Evolutionary conservation across 768 basidiomycete genomes (phyloP), one percentile per base, ranked within the genome.

Genomic region (Termitomyces sp.): DNA sequence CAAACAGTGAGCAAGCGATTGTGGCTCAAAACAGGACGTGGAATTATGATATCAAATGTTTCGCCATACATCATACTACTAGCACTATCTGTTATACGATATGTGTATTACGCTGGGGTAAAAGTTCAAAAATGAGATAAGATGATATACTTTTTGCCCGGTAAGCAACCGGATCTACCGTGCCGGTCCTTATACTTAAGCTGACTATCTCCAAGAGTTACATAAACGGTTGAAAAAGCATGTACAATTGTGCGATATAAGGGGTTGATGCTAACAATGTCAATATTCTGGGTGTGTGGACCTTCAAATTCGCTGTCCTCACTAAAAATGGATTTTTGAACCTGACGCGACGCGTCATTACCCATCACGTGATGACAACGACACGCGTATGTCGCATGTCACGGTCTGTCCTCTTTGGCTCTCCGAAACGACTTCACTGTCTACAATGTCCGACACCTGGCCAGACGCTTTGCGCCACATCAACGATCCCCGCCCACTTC

Each of bases 401-500:
- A 33, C 40, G 16, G n/a, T 28, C 28, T 40, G 28, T 40, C 54
- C 39, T 55, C 54, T 55, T 55, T 55, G 55, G 39, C 39, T 24
- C 22, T 32, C 16, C 28, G 28, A 28, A 28, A 24, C n/a, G 13
- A 11, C 28, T 32, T 20, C 6, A 49, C 7, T 35, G 39, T 22
- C 40, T 22, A 57, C 58, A 63, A 58, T 58, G 57, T 38, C 59
- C 51, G 24, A 40, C 49, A 12, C 45, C 55, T 57, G 59, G 55
- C 63, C 63, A 57, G 54, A 15, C 39, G 35, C 39, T 40, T 57
- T 64, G 63, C 59, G 39, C 59, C 38, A 49, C 51, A 64, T 63
- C 59, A 60, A 50, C 33, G 16, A 36, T 35, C 4, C 7, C 28
- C 40, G 1, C 5, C 20, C 38, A 51, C n/a, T 40, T 35, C 42